Evolutionary conservation across 176 grass and related monocot genomes (phyloP).

Genomic region (Puccinellia tenuiflora): DNA sequence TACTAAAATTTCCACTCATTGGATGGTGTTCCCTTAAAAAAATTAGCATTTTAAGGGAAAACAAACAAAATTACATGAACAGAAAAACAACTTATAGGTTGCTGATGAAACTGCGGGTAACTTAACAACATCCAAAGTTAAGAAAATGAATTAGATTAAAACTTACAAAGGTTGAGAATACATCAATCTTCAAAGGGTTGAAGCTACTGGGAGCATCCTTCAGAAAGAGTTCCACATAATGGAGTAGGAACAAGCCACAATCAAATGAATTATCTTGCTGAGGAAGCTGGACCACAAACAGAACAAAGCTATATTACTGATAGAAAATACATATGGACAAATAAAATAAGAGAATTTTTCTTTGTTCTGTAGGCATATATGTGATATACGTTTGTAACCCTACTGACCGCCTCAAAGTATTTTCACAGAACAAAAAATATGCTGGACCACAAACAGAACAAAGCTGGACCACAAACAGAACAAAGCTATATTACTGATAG

Average conservation of each 20-base stretch:
- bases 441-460: too few species aligned
- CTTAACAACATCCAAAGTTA: slow-evolving; percentile 16
- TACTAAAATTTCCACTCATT: neutral
- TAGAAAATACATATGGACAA: neutral
- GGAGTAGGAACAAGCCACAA: slow-evolving; percentile 90
- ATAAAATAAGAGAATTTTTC: neutral
- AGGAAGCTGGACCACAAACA: slow-evolving; percentile 59
- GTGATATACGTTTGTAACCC: neutral
- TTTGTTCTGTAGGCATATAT: neutral
- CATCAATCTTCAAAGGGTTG: slow-evolving; percentile 63
- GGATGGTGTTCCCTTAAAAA: neutral
- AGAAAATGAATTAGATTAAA: slow-evolving; percentile 11
- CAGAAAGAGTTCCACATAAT: slow-evolving; percentile 89
- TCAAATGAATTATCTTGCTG: slow-evolving; percentile 99
- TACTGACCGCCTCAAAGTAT: neutral
- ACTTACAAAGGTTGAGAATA: slow-evolving; percentile 79
- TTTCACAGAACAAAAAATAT: neutral
- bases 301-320: slow-evolving; percentile 17
- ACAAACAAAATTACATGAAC: neutral
- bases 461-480: slow-evolving; percentile 49
- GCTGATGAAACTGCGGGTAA: neutral
- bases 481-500: slow-evolving; percentile 2
- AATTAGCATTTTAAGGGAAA: neutral
- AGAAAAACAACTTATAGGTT: neutral
- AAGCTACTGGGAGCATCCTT: slow-evolving; percentile 66